A percentile compares a stretch with the other conserved stretches of the same genome.
These are phyloP conservation scores for Amylostereum chailletii DNA, from an alignment of 1,284 basidiomycete species.

Conservation along the genomic window DNA sequence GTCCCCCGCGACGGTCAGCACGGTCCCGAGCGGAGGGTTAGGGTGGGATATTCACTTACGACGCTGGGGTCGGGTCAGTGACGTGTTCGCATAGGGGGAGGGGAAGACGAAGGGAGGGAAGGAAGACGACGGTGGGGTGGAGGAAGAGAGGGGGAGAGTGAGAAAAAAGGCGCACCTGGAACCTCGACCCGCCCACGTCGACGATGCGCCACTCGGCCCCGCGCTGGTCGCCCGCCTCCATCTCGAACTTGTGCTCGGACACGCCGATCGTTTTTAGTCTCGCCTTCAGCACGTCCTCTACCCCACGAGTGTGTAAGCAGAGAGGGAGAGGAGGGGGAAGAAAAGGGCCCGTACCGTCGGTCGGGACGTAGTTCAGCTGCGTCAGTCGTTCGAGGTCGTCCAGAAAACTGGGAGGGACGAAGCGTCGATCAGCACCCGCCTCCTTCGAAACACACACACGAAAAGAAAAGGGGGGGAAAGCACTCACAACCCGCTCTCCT, in stretches of 20 bases:
- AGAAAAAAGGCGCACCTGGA: constrained; percentile 42
- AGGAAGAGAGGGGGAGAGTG: constrained; percentile 5
- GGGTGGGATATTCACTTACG: no score
- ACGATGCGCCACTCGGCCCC: constrained; percentile 75
- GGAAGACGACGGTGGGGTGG: constrained; percentile 15
- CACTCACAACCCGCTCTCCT: constrained; percentile 65
- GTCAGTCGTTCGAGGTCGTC: constrained; percentile 65
- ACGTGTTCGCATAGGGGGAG: background rate
- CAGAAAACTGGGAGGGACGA: constrained; percentile 41
- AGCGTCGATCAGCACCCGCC: constrained; percentile 4
- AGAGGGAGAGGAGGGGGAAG: constrained; percentile 7
- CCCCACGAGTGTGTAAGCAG: background rate
- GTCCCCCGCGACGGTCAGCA: no score
- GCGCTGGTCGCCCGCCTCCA: constrained; percentile 65
- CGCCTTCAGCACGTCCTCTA: constrained; percentile 54
- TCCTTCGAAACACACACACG: background rate
- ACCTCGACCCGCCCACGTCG: constrained; percentile 70
- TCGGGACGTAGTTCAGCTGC: constrained; percentile 51
- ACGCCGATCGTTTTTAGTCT: constrained; percentile 61
- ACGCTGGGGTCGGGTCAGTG: no score
- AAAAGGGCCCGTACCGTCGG: constrained; percentile 43
- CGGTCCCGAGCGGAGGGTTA: no score
- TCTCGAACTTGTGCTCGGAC: constrained; percentile 70
- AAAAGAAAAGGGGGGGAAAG: background rate
- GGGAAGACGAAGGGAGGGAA: background rate